These are phyloP conservation scores for Dendrobium officinale DNA, from an alignment of 106 monocot species.

Conservation along the genomic window DNA sequence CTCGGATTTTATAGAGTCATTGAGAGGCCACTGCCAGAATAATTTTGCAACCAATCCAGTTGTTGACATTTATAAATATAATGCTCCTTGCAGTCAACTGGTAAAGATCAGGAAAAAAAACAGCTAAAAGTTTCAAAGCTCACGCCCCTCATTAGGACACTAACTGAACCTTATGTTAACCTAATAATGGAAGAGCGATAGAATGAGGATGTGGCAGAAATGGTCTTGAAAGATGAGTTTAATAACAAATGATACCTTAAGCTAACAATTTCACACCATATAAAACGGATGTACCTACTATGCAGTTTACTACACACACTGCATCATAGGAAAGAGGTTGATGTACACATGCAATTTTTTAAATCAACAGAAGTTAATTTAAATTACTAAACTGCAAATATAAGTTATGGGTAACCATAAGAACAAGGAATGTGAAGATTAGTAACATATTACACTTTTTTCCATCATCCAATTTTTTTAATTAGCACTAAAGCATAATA, in stretches of 20 bases:
- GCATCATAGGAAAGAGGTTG: too few species aligned
- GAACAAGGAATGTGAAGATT: background rate
- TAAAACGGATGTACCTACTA: background rate
- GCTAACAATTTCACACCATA: background rate
- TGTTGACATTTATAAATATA: background rate
- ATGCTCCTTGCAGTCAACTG: background rate
- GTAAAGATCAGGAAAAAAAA: background rate
- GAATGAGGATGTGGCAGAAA: background rate
- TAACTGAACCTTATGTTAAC: too few species aligned
- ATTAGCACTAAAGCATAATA: background rate
- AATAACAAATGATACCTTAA: background rate
- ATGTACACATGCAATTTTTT: background rate
- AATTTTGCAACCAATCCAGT: background rate
- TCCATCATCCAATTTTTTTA: background rate
- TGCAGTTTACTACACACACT: background rate
- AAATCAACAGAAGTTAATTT: background rate
- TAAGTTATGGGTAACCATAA: background rate
- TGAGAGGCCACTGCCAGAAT: background rate
- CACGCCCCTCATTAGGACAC: too few species aligned
- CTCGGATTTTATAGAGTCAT: background rate
- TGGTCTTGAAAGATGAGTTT: background rate
- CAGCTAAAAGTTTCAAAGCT: background rate
- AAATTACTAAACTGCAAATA: background rate
- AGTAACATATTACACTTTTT: background rate
- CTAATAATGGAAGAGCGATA: background rate